Percentiles rank a stretch among this genome's conserved stretches.
Conservation (phyloP, 1,284 basidiomycete species). For the Gomphus bonarii region DNA sequence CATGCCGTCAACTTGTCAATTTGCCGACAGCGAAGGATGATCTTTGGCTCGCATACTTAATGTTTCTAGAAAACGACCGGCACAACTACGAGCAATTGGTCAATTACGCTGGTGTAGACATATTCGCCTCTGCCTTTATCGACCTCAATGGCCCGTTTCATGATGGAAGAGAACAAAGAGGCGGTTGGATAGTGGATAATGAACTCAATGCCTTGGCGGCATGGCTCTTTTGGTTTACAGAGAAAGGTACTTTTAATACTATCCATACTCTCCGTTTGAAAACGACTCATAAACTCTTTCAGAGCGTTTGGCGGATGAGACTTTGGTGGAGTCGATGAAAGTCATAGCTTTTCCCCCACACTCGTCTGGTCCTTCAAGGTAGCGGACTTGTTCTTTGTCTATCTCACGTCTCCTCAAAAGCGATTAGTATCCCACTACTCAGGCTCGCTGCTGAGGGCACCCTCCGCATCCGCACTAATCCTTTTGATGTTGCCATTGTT, state of each 20-base stretch:
- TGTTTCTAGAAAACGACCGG: conserved; percentile 29
- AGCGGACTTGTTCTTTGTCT: not conserved
- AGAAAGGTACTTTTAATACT: not conserved
- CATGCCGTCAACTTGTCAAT: too few species aligned
- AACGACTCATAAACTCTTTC: not conserved
- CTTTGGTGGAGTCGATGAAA: not conserved
- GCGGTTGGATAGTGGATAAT: not conserved
- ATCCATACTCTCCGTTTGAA: not conserved
- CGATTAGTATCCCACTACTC: not conserved
- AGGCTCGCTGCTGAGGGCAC: too few species aligned
- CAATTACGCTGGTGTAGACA: conserved; percentile 10
- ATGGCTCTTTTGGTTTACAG: not conserved
- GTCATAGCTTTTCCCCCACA: not conserved
- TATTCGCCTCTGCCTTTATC: not conserved
- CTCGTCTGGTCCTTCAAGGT: conserved; percentile 5
- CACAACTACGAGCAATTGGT: conserved; percentile 24
- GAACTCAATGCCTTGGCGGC: not conserved
- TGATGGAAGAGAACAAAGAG: not conserved
- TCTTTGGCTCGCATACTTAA: conserved; percentile 27
- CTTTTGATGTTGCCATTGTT: not conserved
- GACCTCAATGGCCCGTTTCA: not conserved
- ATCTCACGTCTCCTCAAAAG: not conserved
- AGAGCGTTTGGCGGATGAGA: conserved; percentile 5
- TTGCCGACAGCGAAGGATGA: conserved; percentile 13
- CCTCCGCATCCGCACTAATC: not conserved